Base-by-base conservation (phyloP, 2,329 filamentous ascomycete genomes). In the Botryotinia calthae region DNA sequence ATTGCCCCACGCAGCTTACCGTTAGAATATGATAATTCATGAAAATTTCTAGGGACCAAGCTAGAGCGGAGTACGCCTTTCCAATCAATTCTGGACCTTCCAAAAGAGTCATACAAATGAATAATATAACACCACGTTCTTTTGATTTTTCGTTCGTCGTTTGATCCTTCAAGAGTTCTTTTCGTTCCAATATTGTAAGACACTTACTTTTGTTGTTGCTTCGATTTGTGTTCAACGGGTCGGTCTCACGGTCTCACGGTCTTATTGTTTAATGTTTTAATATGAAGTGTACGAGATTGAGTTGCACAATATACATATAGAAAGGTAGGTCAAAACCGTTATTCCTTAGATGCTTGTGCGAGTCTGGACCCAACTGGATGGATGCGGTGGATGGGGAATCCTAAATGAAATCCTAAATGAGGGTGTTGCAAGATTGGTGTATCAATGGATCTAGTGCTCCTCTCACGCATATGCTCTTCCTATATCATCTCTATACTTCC, bases 261-360 rank as follows among this genome's bases (percentile, higher is more conserved):
- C 25, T 67, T 56, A 42, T 42, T 42, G 31, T 56, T 37, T 67
- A 67, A 67, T 67, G 44, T 62, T 37, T 58, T 58, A 58, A 58
- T 61, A 63, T 66, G 46, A 40, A 37, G 64, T 66, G 63, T 66
- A n/a, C 37, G 63, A 51, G 44, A 9, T 54, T 66, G 64, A 34
- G 46, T 54, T 54, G 51, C 46, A 66, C 34, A 37, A 56, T 42
- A 56, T 31, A 54, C 65, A 31, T 22, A 67, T 67, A 42, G 31
- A 42, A 28, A 56, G 34, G 48, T 67, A 31, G 48, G 48, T 56
- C 65, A 42, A 40, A 42, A 6, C 28, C n/a, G 48, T 56, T 14
- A 40, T 56, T 16, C 2, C 2, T 18, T 28, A 25, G 51, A 56
- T 42, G 16, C 9, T 28, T 8, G 9, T 40, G 48, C 37, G 4